These are phyloP conservation scores for Hericium coralloides DNA, from an alignment of 768 basidiomycete genomes.

Conservation along the genomic window DNA sequence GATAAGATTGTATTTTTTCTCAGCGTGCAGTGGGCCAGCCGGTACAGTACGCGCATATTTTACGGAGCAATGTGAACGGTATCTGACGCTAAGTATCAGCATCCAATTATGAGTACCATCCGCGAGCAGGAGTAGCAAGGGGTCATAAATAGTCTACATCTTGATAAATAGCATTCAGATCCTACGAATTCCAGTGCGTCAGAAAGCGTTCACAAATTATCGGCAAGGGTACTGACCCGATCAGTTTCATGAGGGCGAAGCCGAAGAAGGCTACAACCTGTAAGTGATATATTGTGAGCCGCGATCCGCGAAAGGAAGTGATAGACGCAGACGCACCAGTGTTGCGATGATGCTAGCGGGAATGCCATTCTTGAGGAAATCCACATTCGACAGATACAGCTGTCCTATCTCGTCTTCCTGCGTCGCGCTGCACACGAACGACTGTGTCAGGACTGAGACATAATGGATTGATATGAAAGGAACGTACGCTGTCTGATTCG, in stretches of 20 bases:
- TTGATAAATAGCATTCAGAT: too few relatives aligned
- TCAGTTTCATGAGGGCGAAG: constrained; percentile 61
- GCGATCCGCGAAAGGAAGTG: constrained; percentile 1
- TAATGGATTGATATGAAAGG: background rate
- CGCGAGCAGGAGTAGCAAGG: too few relatives aligned
- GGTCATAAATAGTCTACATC: too few relatives aligned
- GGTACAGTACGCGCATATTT: too few relatives aligned
- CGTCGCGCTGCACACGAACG: constrained; percentile 49
- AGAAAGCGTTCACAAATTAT: background rate
- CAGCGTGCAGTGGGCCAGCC: too few relatives aligned
- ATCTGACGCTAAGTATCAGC: too few relatives aligned
- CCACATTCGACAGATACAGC: constrained; percentile 73
- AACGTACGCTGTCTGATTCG: constrained; percentile 91
- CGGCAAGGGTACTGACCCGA: constrained; percentile 45
- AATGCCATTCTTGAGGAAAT: constrained; percentile 91
- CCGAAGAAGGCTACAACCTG: constrained; percentile 85
- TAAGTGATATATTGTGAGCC: background rate
- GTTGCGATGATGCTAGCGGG: constrained; percentile 90
- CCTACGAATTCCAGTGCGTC: background rate
- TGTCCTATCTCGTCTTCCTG: constrained; percentile 94
- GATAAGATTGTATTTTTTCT: too few relatives aligned
- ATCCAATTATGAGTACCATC: too few relatives aligned
- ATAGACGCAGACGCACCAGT: constrained; percentile 37
- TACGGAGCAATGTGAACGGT: too few relatives aligned
- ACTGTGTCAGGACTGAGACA: background rate